These are phyloP conservation scores for Ophiosphaerella herpotricha DNA, from an alignment of 2,329 filamentous ascomycete genomes.

Conservation along the genomic window DNA sequence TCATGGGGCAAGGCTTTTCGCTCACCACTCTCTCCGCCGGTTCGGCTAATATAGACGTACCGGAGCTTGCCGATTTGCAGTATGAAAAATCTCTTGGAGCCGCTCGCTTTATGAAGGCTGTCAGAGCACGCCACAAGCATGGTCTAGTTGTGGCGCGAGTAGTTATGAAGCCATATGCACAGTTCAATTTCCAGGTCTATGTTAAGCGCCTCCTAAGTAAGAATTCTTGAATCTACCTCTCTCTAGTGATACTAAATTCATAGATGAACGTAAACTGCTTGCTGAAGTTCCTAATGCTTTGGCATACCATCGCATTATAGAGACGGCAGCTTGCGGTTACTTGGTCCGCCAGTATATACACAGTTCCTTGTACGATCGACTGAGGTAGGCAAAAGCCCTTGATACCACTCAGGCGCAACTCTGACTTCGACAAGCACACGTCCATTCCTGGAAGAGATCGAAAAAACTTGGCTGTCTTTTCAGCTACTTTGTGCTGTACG, in stretches of 20 bases:
- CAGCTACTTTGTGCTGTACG: conserved; percentile 90
- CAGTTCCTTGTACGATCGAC: conserved; percentile 93
- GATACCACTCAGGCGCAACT: not conserved
- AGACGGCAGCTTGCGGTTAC: conserved; percentile 90
- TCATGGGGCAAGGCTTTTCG: conserved; percentile 96
- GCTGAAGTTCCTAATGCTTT: conserved; percentile 88
- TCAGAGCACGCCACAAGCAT: conserved; percentile 86
- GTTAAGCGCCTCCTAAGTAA: conserved; percentile 75
- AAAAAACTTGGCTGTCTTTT: conserved; percentile 98
- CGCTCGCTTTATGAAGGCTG: conserved; percentile 94
- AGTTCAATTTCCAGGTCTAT: conserved; percentile 79
- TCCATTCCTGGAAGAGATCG: conserved; percentile 94
- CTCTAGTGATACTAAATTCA: conserved; percentile 19
- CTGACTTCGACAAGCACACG: conserved; percentile 69
- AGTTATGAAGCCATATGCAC: conserved; percentile 86
- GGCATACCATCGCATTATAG: conserved; percentile 85
- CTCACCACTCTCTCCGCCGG: conserved; percentile 89
- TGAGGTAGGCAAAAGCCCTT: conserved; percentile 56
- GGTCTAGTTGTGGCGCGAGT: conserved; percentile 93
- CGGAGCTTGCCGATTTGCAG: conserved; percentile 85
- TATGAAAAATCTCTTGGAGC: conserved; percentile 93
- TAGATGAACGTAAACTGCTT: conserved; percentile 79
- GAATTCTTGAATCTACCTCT: conserved; percentile 31
- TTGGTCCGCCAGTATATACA: conserved; percentile 94
- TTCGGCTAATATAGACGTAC: conserved; percentile 89